Conservation (phyloP, 2,329 filamentous ascomycete genomes). For the Monilinia vaccinii-corymbosi region DNA sequence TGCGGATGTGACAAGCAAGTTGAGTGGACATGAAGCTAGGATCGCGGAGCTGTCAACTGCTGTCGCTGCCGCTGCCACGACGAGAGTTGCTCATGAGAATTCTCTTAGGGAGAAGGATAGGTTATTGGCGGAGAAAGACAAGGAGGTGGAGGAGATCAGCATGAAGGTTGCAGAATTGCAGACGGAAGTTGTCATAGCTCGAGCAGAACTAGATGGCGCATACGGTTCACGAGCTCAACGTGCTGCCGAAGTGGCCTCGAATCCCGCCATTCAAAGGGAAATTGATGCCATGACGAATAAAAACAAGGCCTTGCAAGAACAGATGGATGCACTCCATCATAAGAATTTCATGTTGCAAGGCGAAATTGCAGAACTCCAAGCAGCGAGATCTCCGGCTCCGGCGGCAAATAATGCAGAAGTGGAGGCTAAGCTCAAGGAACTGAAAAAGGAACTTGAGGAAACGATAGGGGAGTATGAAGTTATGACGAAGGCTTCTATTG, state of each 20-base stretch:
- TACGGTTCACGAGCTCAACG: conserved; percentile 70
- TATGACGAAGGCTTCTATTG: conserved; percentile 60
- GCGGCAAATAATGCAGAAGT: conserved; percentile 20
- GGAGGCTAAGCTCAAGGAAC: conserved; percentile 34
- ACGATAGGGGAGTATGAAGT: conserved; percentile 62
- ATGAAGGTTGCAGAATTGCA: conserved; percentile 56
- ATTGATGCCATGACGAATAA: conserved; percentile 44
- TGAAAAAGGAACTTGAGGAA: conserved; percentile 57
- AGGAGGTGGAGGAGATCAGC: conserved; percentile 47
- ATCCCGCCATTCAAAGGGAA: conserved; percentile 49
- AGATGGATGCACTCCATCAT: conserved; percentile 23
- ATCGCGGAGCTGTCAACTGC: conserved; percentile 22
- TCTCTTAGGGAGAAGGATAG: conserved; percentile 20
- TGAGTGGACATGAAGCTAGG: conserved; percentile 23
- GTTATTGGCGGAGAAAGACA: conserved; percentile 32
- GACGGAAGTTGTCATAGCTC: conserved; percentile 80
- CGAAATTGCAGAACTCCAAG: conserved; percentile 7
- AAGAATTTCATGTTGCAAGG: conserved; percentile 9
- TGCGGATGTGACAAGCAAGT: conserved; percentile 25
- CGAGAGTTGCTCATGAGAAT: conserved; percentile 16
- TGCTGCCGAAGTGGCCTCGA: conserved; percentile 54
- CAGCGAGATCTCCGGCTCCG: background rate
- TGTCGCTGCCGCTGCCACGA: conserved; percentile 20
- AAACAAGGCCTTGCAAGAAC: conserved; percentile 30
- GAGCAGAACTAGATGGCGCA: conserved; percentile 86